Evolutionary conservation across 495 filamentous ascomycete genomes (phyloP).

Genomic region (Neurospora terricola): DNA sequence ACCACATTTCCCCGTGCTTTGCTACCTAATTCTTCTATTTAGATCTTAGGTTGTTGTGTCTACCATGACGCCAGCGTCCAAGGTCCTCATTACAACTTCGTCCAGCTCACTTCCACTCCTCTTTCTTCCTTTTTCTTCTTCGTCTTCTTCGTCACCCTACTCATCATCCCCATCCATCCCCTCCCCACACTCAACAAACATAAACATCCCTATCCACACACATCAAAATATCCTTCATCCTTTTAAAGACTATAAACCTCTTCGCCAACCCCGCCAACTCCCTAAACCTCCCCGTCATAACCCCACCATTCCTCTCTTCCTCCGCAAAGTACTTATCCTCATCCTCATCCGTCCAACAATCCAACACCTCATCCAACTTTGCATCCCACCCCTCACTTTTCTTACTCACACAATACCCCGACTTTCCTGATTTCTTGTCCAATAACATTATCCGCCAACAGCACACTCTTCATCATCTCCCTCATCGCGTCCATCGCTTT

Average conservation of each 20-base stretch:
- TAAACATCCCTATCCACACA: not conserved
- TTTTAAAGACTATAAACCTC: not conserved
- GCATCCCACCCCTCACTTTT: not conserved
- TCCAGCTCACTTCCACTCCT: not conserved
- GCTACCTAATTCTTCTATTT: not conserved
- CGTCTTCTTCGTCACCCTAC: too few relatives aligned
- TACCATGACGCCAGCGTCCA: not conserved
- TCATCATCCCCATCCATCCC: too few relatives aligned
- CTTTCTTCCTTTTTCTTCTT: too few relatives aligned
- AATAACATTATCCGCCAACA: not conserved
- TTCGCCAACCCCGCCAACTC: not conserved
- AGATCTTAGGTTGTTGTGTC: not conserved
- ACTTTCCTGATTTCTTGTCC: not conserved
- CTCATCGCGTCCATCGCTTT: not conserved
- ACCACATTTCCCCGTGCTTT: not conserved
- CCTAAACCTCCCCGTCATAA: not conserved
- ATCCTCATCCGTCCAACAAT: not conserved
- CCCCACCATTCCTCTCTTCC: not conserved
- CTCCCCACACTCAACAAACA: too few relatives aligned
- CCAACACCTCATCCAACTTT: not conserved
- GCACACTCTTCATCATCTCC: not conserved
- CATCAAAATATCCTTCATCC: not conserved
- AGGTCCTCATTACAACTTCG: not conserved
- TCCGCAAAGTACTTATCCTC: not conserved
- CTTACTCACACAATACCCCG: not conserved